Base-by-base conservation (phyloP, 2,329 filamentous ascomycete species). In the Colletotrichum musicola region DNA sequence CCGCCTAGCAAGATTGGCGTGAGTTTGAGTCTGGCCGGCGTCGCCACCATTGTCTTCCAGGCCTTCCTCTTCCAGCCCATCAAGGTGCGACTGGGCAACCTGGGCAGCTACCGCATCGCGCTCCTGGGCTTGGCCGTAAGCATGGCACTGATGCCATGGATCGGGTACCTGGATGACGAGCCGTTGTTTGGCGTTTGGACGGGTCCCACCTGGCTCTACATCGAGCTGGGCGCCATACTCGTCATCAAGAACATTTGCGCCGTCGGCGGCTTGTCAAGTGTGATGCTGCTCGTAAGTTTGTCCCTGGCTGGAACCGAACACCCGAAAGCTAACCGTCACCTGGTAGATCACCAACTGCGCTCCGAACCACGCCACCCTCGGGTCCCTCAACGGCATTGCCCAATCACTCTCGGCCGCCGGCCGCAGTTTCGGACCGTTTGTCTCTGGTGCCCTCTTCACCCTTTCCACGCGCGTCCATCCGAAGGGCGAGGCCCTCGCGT, bases 371-470 rank as follows among this genome's bases (percentile, higher is more conserved):
- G 90, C 92, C 5, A 94, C 93, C 0, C 87, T 99, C 0, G 96
- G 96, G 3, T 94, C 93, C 0, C 85, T 99, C 27, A 98, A 99
- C 75, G 96, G 96, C 10, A 87, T 98, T 38, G 96, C 96, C 0
- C 96, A 99, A 79, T 97, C 94, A 0, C 88, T 99, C 0, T 97
- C 94, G 0, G 96, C 96, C 0, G 93, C 93, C 0, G 96, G 96
- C 9, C 90, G 96, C 68, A 94, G 95, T 50, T 88, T 94, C 0
- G 96, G 96, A 0, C 96, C 96, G 0, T 95, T 98, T 72, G 83
- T 97, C 0, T 96, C 94, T 0, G 96, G 96, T 0, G 90, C 90
- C 0, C 83, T 99, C 0, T 99, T 97, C 78, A 93, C 93, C 0
- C 83, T 95, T 1, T 91, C 94, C 0, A 91, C 89, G 0, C 86